phyloP scores from a whole-genome alignment of 2,329 filamentous ascomycete genomes.

The Curvularia lunata region DNA sequence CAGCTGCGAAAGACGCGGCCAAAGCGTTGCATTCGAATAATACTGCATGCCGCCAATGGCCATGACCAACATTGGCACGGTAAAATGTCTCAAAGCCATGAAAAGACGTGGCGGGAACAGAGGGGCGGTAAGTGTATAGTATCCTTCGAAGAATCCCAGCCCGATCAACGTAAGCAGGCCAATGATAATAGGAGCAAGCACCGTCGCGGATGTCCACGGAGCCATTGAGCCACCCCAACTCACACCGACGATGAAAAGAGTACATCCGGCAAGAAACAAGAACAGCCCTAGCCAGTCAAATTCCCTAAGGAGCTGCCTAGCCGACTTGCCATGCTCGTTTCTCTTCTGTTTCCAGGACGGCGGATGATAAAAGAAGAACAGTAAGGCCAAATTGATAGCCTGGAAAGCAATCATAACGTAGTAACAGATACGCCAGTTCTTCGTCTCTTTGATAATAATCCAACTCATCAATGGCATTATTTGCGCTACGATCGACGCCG shows the following conservation, averaged over 20 bases:
- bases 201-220: slow-evolving; percentile 33
- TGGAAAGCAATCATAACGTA: slow-evolving; percentile 47
- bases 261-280: slow-evolving; percentile 38
- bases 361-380: slow-evolving; percentile 46
- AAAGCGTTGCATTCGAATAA: slow-evolving; percentile 40
- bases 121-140: slow-evolving; percentile 31
- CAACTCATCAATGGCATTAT: slow-evolving; percentile 43
- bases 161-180: slow-evolving; percentile 33
- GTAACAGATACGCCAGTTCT: slow-evolving; percentile 38
- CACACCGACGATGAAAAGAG: slow-evolving; percentile 41
- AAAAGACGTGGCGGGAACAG: slow-evolving; percentile 42
- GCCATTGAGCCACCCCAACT: slow-evolving; percentile 36
- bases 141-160: slow-evolving; percentile 39
- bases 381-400: slow-evolving; percentile 29
- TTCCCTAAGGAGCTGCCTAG: slow-evolving; percentile 28
- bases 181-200: slow-evolving; percentile 35
- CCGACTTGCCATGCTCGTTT: slow-evolving; percentile 33
- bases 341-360: slow-evolving; percentile 49
- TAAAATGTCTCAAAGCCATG: slow-evolving; percentile 36
- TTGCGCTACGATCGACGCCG: slow-evolving; percentile 41
- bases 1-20: slow-evolving; percentile 35
- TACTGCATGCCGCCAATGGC: slow-evolving; percentile 42
- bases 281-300: slow-evolving; percentile 41
- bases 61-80: slow-evolving; percentile 41
- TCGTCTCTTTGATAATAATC: slow-evolving; percentile 38